Evolutionary conservation across 306 rosid species (phyloP), one percentile per base, ranked within the genome.

Genomic region (Ormosia semicastrata): DNA sequence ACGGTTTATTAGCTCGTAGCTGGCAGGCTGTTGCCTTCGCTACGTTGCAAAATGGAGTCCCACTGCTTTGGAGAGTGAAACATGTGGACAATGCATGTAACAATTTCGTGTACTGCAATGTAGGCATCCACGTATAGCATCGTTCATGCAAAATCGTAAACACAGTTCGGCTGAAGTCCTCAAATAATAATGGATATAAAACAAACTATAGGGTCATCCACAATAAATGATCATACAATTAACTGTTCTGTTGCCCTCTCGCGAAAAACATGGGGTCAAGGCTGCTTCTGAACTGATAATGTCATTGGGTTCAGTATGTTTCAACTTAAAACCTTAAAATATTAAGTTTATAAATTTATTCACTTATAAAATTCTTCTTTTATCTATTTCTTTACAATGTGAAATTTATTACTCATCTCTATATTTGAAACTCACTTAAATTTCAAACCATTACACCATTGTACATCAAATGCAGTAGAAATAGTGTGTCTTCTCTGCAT

Each of bases 11-110:
- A 39, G 8, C 14, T 52, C 2, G 37, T 32, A 60, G 63, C 36
- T 77, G 83, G 75, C 75, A 62, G 8, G 17, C 9, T 10, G 52
- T 41, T 77, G 12, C 33, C 54, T 32, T 40, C 49, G 79, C 79
- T 33, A 77, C 86, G 82, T 83, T 43, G 79, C 83, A 44, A 40
- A 33, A 13, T 14, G 52, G 11, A 17, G 65, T 32, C 80, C 64
- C 76, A 6, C 34, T 14, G 68, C 59, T 4, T 47, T 44, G 60
- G 18, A 82, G 73, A 58, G 40, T 12, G 73, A 44, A 73, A 73
- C 81, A 72, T 24, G 81, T 65, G 80, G 59, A 58, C 66, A 41
- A 15, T 34, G 30, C 14, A 15, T 10, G 13, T 44, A 50, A 52
- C 62, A 8, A 13, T 9, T 32, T 6, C 81, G 81, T 79, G 87